Base-by-base conservation (phyloP, 2,329 filamentous ascomycete genomes). In the Aspergillus thermomutatus region DNA sequence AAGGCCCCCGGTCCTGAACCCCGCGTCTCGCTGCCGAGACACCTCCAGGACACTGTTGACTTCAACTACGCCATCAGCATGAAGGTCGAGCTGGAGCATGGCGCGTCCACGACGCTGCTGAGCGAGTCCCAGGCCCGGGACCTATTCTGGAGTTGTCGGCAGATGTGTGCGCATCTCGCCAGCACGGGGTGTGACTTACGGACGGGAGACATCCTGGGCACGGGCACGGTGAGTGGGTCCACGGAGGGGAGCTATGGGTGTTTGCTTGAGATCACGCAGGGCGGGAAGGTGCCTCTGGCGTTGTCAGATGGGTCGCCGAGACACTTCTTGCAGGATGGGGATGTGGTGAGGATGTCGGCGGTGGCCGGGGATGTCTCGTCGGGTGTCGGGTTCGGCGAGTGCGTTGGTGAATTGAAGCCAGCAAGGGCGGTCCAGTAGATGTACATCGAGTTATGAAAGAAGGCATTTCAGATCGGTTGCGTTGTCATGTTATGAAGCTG, bases 321-420 rank as follows among this genome's bases (percentile, higher is more conserved):
- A 26, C 52, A 56, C 17, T 68, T 62, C 37, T 49, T 71, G 45
- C 52, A 65, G 10, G 69, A 71, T 50, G 65, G 66, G 23, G 69
- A 72, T 60, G 59, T 64, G 25, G 60, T 71, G 40, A 60, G 61
- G 19, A 64, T 72, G 61, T 66, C 58, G n/a, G 69, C 60, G 10
- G 50, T 64, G 21, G 64, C 60, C 49, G 69, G 67, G 8, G 58
- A 56, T 11, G 54, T 56, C 19, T 53, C 31, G 17, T 61, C 59
- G 7, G 66, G 68, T 1, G 63, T 72, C 52, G 69, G 69, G 7
- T 72, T 72, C 55, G 70, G 69, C 7, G 64, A 68, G 49, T 70
- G 67, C 48, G 49, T 64, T 6, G 67, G 67, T 31, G 59, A 67
- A 46, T n/a, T 66, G 45, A 49, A 6, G 7, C 28, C n/a, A 26